Evolutionary conservation across 768 basidiomycete species (phyloP).

Genomic region (Saitozyma sp.): DNA sequence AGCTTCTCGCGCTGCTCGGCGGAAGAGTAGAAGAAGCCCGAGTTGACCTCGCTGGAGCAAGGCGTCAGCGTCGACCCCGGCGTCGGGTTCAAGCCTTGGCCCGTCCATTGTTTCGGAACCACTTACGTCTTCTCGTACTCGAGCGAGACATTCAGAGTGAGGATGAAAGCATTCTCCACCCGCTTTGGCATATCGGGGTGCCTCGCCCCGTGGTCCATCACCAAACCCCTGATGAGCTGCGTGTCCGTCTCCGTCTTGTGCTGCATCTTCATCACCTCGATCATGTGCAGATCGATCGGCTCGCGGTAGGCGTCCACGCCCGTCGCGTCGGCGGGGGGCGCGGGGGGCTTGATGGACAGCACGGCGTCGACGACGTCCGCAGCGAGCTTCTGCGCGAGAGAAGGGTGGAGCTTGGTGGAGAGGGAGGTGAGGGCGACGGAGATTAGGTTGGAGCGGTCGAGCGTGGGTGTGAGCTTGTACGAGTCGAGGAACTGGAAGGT

Average conservation of each 20-base stretch:
- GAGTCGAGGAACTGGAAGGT: conserved; percentile 79
- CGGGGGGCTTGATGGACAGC: conserved; percentile 69
- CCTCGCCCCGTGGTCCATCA: conserved; percentile 93
- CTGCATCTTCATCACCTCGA: conserved; percentile 99
- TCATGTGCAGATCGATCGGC: conserved; percentile 97
- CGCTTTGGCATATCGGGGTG: conserved; percentile 99
- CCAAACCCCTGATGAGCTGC: conserved; percentile 88
- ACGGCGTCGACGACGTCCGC: conserved; percentile 96
- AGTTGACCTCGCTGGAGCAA: conserved; percentile 88
- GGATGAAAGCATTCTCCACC: conserved; percentile 90
- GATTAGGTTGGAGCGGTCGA: conserved; percentile 88
- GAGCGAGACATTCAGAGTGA: conserved; percentile 93
- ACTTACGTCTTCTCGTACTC: conserved; percentile 99
- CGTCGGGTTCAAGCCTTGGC: neutral
- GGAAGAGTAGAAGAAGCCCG: conserved; percentile 98
- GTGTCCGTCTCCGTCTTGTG: conserved; percentile 98
- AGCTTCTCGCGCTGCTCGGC: conserved; percentile 98
- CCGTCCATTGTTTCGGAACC: neutral
- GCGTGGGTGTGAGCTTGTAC: conserved; percentile 67
- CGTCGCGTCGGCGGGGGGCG: conserved; percentile 56
- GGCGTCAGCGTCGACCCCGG: neutral
- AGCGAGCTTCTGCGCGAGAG: conserved; percentile 81
- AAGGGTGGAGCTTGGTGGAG: conserved; percentile 81
- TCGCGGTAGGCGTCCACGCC: conserved; percentile 68
- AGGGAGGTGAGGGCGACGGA: conserved; percentile 94